Conservation (phyloP, 2,329 filamentous ascomycete species). For the Ophiobolus disseminans region DNA sequence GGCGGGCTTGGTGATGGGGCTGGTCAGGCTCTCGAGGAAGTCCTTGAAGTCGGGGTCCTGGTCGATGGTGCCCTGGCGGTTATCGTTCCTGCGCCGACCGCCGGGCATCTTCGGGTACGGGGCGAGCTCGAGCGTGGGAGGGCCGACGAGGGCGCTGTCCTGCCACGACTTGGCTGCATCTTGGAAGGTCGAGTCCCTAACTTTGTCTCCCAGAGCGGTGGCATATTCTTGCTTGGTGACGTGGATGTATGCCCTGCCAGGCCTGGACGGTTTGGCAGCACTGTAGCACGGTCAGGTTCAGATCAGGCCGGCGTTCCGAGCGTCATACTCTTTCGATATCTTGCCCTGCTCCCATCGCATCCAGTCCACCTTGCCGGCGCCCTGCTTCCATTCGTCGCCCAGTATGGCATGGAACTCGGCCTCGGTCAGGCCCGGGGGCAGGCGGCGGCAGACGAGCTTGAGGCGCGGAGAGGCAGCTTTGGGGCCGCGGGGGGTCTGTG, state of each 20-base stretch:
- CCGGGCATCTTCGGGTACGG: constrained; percentile 83
- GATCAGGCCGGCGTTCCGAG: neutral
- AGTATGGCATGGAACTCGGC: constrained; percentile 75
- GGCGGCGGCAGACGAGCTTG: constrained; percentile 83
- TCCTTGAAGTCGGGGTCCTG: constrained; percentile 95
- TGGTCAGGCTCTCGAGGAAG: constrained; percentile 87
- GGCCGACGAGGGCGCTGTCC: constrained; percentile 75
- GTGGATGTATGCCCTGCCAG: constrained; percentile 82
- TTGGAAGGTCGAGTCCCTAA: constrained; percentile 74
- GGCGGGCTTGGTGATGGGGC: constrained; percentile 66
- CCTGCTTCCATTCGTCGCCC: constrained; percentile 80
- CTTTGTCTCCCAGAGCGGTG: constrained; percentile 69
- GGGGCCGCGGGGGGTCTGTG: constrained; percentile 41
- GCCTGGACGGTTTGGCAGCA: constrained; percentile 79
- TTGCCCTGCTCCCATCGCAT: constrained; percentile 76
- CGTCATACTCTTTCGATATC: constrained; percentile 78
- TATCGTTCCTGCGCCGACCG: constrained; percentile 77
- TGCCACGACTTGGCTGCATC: constrained; percentile 81
- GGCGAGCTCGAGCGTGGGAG: constrained; percentile 81
- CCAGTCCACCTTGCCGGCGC: constrained; percentile 87
- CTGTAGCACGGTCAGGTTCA: constrained; percentile 29
- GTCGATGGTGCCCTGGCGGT: constrained; percentile 91
- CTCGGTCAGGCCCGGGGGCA: constrained; percentile 85
- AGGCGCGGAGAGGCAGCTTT: constrained; percentile 67
- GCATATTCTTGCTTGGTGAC: constrained; percentile 75